These are phyloP conservation scores for Ophiostoma triangulosporum DNA, from an alignment of 2,329 filamentous ascomycete genomes.

Conservation along the genomic window DNA sequence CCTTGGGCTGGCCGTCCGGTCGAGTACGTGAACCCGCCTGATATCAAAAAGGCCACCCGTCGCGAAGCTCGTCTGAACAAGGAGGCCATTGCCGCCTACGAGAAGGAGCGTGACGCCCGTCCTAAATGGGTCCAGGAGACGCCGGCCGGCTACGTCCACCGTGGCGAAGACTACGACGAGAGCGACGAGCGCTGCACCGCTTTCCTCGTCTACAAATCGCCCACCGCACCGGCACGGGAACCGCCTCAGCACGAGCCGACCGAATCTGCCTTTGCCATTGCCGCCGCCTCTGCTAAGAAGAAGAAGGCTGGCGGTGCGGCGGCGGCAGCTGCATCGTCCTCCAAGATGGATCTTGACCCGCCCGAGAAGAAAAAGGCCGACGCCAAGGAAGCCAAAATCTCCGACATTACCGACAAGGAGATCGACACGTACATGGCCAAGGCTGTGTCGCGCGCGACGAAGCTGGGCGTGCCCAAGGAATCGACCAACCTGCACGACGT, in stretches of 20 bases:
- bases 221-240: conserved; percentile 19
- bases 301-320: background rate
- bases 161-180: conserved; percentile 64
- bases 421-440: conserved; percentile 66
- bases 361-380: background rate
- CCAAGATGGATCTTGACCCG: conserved; percentile 11
- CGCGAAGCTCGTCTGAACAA: conserved; percentile 68
- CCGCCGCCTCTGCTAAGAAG: background rate
- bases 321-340: background rate
- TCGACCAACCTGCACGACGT: conserved; percentile 84
- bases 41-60: conserved; percentile 75
- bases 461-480: conserved; percentile 56
- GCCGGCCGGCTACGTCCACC: conserved; percentile 68
- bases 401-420: conserved; percentile 33
- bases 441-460: conserved; percentile 49
- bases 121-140: conserved; percentile 93
- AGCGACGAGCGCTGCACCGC: conserved; percentile 65
- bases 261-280: background rate
- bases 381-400: conserved; percentile 18
- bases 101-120: conserved; percentile 74
- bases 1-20: conserved; percentile 79
- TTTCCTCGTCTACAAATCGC: conserved; percentile 66
- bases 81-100: conserved; percentile 63
- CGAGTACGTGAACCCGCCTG: conserved; percentile 77
- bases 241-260: background rate